Base-by-base conservation (phyloP, 371 early-diverging fungal species). In the Mucor circinelloides region DNA sequence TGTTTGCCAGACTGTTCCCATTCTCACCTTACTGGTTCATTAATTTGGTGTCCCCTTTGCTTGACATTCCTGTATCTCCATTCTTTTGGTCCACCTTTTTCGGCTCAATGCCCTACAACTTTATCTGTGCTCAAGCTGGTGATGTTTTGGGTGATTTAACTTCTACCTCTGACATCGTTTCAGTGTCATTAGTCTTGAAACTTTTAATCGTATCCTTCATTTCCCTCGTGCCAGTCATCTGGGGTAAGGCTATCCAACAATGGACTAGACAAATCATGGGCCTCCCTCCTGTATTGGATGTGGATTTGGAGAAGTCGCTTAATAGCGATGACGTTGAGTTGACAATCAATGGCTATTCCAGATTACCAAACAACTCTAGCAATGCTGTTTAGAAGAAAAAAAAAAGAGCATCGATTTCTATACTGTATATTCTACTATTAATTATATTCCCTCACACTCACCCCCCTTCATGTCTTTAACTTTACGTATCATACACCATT, bases 1-100 rank as follows among this genome's bases (percentile, higher is more conserved):
- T 83, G 17, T 83, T 83, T 69, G 74, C 71, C 2, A 68, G 84
- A 6, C 50, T 83, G 10, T 83, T 83, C 40, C 84, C 84, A 15
- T 81, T 83, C 63, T 72, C 81, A 15, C 84, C 84, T n/a, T 83
- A 83, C 59, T 83, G 84, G 83, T 78, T 83, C 63, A 83, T 83
- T 56, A 83, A 83, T 56, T 72, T 83, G 78, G 66, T 75, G 13
- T 79, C 84, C 10, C 81, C 84, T 25, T 70, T 83, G 27, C 60
- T 83, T 10, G 75, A 72, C 48, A 71, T 83, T n/a, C 77, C 81
- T 34, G 74, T 79, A 23, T 34, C 64, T 13, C 81, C 84, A 6
- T 83, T 83, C 64, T 83, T 83, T 54, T 76, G 78, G 78, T 83
- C 84, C 0, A 79, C 80, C 4, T 76, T 83, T 58, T 69, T 81